Conservation (phyloP, 768 basidiomycete genomes). For the Termitomyces sp. region DNA sequence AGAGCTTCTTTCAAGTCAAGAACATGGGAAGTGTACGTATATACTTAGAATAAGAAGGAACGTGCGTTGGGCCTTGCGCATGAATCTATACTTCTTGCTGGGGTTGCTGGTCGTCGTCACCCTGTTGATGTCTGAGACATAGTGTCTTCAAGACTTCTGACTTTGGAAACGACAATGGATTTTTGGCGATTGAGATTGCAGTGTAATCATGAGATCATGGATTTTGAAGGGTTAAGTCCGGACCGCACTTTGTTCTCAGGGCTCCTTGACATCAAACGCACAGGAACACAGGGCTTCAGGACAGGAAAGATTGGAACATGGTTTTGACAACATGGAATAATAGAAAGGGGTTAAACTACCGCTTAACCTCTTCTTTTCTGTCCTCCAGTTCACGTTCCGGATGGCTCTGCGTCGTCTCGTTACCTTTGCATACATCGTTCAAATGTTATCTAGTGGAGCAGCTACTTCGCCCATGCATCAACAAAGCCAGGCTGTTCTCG, state of each 20-base stretch:
- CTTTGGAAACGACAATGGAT: background rate
- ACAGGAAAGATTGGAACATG: background rate
- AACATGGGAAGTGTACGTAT: background rate
- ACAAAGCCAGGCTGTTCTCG: slow-evolving; percentile 13
- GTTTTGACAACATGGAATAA: background rate
- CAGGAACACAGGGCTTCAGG: background rate
- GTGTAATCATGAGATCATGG: background rate
- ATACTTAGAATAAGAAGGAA: background rate
- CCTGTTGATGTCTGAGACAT: background rate
- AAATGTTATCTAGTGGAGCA: background rate
- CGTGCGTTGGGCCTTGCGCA: background rate
- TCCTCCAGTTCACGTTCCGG: background rate
- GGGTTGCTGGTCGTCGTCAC: background rate
- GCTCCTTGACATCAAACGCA: background rate
- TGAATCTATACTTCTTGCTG: background rate
- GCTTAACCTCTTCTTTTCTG: background rate
- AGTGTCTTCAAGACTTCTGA: background rate
- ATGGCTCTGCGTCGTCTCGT: background rate
- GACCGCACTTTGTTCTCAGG: background rate
- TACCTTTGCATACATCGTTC: background rate
- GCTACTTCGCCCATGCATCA: background rate
- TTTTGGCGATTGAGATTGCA: background rate
- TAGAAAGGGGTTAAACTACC: background rate
- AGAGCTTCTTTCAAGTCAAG: background rate
- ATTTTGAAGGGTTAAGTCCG: no score